Conservation (phyloP, 768 basidiomycete genomes). For the Steccherinum ochraceum region DNA sequence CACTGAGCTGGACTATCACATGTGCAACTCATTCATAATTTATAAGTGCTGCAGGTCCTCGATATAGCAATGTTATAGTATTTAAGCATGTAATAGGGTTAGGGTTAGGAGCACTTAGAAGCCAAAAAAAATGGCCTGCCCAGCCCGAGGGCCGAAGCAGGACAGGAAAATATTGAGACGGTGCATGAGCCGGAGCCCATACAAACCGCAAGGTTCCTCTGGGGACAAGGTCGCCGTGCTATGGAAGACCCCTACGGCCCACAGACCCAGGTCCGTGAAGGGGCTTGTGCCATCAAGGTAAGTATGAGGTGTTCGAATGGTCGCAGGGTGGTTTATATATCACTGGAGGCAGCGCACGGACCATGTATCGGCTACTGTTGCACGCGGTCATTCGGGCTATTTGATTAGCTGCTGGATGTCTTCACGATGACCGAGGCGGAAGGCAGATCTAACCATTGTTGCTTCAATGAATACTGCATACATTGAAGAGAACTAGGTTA, state of each 20-base stretch:
- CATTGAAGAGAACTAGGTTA: background rate
- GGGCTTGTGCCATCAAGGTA: conserved; percentile 25
- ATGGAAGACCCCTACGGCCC: conserved; percentile 27
- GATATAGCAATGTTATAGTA: too few species aligned
- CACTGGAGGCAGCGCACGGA: background rate
- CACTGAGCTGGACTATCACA: too few species aligned
- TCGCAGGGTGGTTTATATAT: conserved; percentile 11
- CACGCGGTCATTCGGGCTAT: background rate
- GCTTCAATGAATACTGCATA: background rate
- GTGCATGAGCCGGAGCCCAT: conserved; percentile 30
- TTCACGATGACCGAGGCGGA: background rate
- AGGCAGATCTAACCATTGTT: background rate
- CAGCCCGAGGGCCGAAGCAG: conserved; percentile 40
- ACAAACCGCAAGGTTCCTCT: conserved; percentile 35
- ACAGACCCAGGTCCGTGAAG: conserved; percentile 22
- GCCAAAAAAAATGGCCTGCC: conserved; percentile 31
- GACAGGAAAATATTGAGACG: conserved; percentile 32
- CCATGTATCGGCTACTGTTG: background rate
- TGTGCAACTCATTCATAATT: too few species aligned
- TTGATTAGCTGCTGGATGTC: background rate
- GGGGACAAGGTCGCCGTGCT: conserved; percentile 46
- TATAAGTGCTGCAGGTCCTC: too few species aligned
- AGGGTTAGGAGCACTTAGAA: conserved; percentile 6
- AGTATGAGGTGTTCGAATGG: conserved; percentile 20
- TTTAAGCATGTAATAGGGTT: too few species aligned